These are phyloP conservation scores for Globisporangium rhizosaccharum DNA, from an alignment of 352 stramenopile species.

Conservation along the genomic window DNA sequence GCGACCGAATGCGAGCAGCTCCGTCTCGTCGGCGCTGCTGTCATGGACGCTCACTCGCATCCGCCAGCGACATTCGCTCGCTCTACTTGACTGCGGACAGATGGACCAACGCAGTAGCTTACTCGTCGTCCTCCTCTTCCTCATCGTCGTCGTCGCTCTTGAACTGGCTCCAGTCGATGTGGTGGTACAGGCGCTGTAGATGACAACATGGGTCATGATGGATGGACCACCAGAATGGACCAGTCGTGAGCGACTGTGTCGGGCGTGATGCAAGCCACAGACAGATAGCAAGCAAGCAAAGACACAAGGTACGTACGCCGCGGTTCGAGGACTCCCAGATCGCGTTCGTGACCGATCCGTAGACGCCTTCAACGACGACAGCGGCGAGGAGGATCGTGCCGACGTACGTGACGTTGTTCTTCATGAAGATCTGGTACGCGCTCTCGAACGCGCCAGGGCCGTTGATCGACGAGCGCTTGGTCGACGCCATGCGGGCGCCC, in stretches of 20 bases:
- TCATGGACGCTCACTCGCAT: background rate
- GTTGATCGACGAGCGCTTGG: constrained; percentile 76
- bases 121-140: constrained; percentile 52
- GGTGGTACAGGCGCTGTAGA: constrained; percentile 75
- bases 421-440: constrained; percentile 78
- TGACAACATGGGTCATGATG: background rate
- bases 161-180: constrained; percentile 87
- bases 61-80: background rate
- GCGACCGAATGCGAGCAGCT: background rate
- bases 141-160: constrained; percentile 75
- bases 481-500: constrained; percentile 43
- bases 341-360: constrained; percentile 61
- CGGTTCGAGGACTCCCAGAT: constrained; percentile 84
- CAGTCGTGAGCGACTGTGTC: background rate
- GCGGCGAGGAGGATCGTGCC: constrained; percentile 66
- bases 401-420: constrained; percentile 78
- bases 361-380: constrained; percentile 67
- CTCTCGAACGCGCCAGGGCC: constrained; percentile 57
- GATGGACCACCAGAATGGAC: constrained; percentile 32
- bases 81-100: constrained; percentile 7
- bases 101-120: constrained; percentile 1
- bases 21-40: background rate
- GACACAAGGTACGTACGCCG: constrained; percentile 37
- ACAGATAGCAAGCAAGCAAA: background rate
- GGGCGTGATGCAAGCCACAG: background rate